Evolutionary conservation across 75 land plant species (phyloP), one percentile per base, ranked within the genome.

Genomic region (Selaginella tamariscina): DNA sequence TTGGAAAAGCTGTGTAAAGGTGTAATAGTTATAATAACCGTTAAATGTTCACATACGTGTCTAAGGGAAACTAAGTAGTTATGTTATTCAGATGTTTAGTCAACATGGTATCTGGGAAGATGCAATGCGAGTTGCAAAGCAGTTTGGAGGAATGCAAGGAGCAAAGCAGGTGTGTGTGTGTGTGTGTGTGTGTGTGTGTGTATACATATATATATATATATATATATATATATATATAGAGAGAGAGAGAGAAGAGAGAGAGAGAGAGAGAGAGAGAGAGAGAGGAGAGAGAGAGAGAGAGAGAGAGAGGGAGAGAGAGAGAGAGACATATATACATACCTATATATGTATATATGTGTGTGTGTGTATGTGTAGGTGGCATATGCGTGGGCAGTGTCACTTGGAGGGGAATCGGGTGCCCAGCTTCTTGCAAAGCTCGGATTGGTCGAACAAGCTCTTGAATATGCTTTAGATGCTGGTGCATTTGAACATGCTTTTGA

Each of bases 401-500:
- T 68, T 24, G 75, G 76, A 32, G 76, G 71, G 28, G 73, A 68
- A 24, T 24, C 70, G 30, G 79, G 75, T 22, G 65, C 73, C 54
- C 70, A 77, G 27, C 28, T 68, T 27, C 75, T 77, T 1, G 65
- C 68, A 64, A 77, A 73, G 71, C 44, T 72, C 68, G 79, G 79
- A 2, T 32, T 77, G 1, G 77, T 77, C 55, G 75, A 77, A 63
- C 75, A 77, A 32, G 79, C 79, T 24, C 68, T 77, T 0, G 79
- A 77, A 23, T 73, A 77, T 56, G 79, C 79, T 21, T 49, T 69
- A 33, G 71, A 73, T 63, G 39, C 70, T 28, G 70, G 79, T 24
- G 74, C 76, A 1, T 77, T 77, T 33, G 73, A 77, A 31, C 63
- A 77, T 33, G 79, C 79, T n/a, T 73, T 77, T 69, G 71, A 69